These are phyloP conservation scores for Theobroma cacao DNA, from an alignment of 345 rosid genomes.

Conservation along the genomic window DNA sequence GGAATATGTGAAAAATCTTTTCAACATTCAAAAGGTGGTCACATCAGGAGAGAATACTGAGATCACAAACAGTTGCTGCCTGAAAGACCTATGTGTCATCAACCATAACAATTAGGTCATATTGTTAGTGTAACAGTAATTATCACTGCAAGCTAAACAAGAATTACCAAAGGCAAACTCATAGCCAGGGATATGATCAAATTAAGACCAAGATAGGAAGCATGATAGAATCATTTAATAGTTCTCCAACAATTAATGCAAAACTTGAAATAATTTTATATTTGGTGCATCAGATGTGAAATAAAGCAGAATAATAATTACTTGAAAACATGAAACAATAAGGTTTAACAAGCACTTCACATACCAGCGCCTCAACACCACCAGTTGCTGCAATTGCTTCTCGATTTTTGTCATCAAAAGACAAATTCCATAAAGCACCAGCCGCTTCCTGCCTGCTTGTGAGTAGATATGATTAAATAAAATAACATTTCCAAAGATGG, in stretches of 20 bases:
- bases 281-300: background rate
- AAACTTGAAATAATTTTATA: background rate
- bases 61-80: background rate
- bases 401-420: slow-evolving; percentile 81
- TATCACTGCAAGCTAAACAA: background rate
- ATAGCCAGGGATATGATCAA: background rate
- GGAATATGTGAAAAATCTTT: background rate
- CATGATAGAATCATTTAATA: background rate
- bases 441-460: slow-evolving; percentile 77
- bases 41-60: background rate
- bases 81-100: background rate
- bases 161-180: background rate
- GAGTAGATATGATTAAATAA: slow-evolving; percentile 4
- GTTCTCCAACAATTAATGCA: background rate
- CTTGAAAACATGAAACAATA: background rate
- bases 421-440: slow-evolving; percentile 84
- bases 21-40: background rate
- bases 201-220: background rate
- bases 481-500: background rate
- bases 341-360: background rate
- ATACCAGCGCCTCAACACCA: slow-evolving; percentile 88
- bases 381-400: slow-evolving; percentile 81
- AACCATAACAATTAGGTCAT: background rate
- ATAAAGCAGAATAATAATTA: background rate
- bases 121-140: background rate